Base-by-base conservation (phyloP, 495 filamentous ascomycete species). In the Saxispiralis lemnorum region DNA sequence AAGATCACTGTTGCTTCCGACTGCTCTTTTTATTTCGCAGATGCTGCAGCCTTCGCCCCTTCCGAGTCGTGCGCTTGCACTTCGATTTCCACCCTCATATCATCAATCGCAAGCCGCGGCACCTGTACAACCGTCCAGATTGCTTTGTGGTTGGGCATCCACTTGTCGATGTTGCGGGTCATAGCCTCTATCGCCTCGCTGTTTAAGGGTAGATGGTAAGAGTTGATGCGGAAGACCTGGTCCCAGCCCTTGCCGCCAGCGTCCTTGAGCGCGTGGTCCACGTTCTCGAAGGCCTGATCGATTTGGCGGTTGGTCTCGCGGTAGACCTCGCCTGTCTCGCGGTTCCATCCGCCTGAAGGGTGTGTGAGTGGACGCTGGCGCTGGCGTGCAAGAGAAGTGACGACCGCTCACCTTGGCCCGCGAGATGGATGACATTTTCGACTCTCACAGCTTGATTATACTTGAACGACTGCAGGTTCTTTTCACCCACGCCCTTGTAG, bases 81-180 rank as follows among this genome's bases (percentile, higher is more conserved):
- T 48, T 56, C 53, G 41, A 53, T 51, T 47, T 56, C 53, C 15
- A 56, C 39, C 39, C 19, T 40, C 53, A 56, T 56, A 16, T 50
- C 51, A 39, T 16, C 11, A n/a, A 48, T 9, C 31, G 30, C 53
- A 24, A 56, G 39, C 19, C 14, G 16, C 13, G 43, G 6, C 16
- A 56, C 51, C 2, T 44, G 41, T 1, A 56, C 12, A 11, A 15
- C 13, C 31, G 53, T 53, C 47, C 50, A 56, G 30, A 56, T 44
- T 0, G 53, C 51, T 30, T 39, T 24, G 20, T 53, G 51, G 12
- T 31, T 47, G 19, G 53, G 53, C 16, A 45, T 32, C 38, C 48
- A 44, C 38, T 54, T 43, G 36, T 32, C 33, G 20, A 51, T 34
- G 24, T 47, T 49, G 35, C 16, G n/a, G 4, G 49, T 41, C 44